A percentile compares a stretch with the other conserved stretches of the same genome.
These are phyloP conservation scores for Osmozyma mogii DNA, from an alignment of 805 yeast genomes.

Conservation along the genomic window DNA sequence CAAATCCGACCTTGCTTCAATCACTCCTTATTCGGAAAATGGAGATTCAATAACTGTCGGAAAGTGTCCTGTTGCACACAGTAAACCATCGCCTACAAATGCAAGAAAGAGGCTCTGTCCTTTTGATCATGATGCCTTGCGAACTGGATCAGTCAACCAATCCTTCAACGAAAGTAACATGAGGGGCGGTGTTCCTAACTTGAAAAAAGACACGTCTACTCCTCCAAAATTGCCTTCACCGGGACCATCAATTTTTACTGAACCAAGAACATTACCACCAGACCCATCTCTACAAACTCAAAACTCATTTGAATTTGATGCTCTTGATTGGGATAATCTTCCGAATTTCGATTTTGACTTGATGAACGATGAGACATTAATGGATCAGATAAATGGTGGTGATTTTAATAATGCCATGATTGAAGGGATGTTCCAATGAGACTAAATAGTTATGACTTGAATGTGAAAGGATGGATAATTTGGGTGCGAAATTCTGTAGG, in stretches of 20 bases:
- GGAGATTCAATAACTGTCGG: no score
- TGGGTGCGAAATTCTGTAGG: no score
- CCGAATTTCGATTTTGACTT: conserved; percentile 25
- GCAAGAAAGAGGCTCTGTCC: conserved; percentile 24
- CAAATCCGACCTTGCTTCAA: no score
- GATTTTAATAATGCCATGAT: conserved; percentile 10
- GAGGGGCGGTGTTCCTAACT: conserved; percentile 1
- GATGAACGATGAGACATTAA: conserved; percentile 19
- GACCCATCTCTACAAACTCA: conserved; percentile 2
- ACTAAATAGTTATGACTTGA: no score
- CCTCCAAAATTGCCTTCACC: no score
- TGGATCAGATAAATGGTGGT: conserved; percentile 15
- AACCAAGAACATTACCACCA: conserved; percentile 1
- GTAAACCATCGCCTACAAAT: not conserved
- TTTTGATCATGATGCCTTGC: conserved; percentile 17
- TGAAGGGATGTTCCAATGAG: conserved; percentile 18
- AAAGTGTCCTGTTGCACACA: conserved; percentile 9
- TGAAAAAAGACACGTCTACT: not conserved
- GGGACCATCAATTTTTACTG: no score
- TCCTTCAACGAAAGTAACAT: conserved; percentile 1
- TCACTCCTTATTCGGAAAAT: no score
- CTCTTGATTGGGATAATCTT: conserved; percentile 14
- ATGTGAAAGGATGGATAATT: no score
- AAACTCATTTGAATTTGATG: conserved; percentile 5
- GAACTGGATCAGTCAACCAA: conserved; percentile 1